Evolutionary conservation across 2,329 filamentous ascomycete species (phyloP).

Genomic region (Neonectria sp.): DNA sequence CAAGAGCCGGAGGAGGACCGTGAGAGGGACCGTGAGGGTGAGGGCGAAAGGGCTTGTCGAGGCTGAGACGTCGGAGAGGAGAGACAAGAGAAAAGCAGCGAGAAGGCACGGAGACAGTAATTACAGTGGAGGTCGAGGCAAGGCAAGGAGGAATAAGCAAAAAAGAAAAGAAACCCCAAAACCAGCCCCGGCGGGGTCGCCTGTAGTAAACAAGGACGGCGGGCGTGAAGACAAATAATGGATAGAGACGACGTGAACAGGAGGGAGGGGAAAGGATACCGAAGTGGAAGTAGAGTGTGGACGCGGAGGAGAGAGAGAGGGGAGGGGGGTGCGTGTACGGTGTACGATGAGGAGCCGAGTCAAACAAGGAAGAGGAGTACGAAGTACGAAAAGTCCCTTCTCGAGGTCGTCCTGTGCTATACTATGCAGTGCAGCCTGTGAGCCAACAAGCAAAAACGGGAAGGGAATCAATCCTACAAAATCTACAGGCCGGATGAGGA

Average conservation of each 20-base stretch:
- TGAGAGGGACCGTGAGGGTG: slow-evolving; percentile 3
- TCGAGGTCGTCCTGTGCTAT: too few relatives aligned
- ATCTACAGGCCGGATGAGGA: too few relatives aligned
- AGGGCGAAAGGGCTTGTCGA: slow-evolving; percentile 25
- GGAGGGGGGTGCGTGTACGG: not conserved
- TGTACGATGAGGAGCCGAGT: too few relatives aligned
- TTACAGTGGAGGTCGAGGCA: slow-evolving; percentile 10
- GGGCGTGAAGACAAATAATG: slow-evolving; percentile 15
- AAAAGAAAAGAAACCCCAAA: slow-evolving; percentile 19
- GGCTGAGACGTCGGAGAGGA: slow-evolving; percentile 35
- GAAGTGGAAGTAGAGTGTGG: slow-evolving; percentile 17
- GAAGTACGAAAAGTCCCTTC: too few relatives aligned
- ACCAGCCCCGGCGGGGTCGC: slow-evolving; percentile 23
- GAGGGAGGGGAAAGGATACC: not conserved
- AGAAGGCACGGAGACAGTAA: not conserved
- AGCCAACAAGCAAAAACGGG: too few relatives aligned
- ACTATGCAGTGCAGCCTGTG: not conserved
- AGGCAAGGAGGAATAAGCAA: slow-evolving; percentile 40
- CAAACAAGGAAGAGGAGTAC: too few relatives aligned
- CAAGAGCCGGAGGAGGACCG: not conserved
- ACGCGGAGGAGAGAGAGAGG: slow-evolving; percentile 11
- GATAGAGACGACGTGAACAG: too few relatives aligned
- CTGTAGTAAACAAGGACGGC: slow-evolving; percentile 33
- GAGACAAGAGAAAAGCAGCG: slow-evolving; percentile 33
- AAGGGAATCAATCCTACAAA: too few relatives aligned